These are phyloP conservation scores for Mollisiaceae sp. DNA, from an alignment of 2,329 filamentous ascomycete genomes.

Conservation along the genomic window DNA sequence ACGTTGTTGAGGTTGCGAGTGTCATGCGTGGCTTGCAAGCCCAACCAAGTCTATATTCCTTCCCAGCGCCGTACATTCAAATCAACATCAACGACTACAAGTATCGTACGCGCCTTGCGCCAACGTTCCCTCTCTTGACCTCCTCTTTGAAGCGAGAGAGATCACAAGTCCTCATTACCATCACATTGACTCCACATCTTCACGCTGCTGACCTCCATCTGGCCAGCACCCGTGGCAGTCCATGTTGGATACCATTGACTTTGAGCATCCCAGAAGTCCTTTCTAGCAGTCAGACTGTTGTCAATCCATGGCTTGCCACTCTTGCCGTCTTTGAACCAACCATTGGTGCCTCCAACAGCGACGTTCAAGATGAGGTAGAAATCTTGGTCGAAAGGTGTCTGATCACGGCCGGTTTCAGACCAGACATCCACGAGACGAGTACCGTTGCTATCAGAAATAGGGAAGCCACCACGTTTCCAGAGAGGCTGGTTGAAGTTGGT, in stretches of 20 bases:
- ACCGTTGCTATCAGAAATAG: constrained; percentile 66
- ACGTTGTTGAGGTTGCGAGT: background rate
- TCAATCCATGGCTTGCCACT: constrained; percentile 82
- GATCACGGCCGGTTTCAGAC: constrained; percentile 61
- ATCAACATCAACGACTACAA: constrained; percentile 4
- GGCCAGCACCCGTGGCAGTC: constrained; percentile 60
- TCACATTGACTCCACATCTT: constrained; percentile 74
- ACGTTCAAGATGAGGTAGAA: constrained; percentile 81
- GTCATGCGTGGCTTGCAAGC: background rate
- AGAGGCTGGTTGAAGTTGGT: constrained; percentile 72
- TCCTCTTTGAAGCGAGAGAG: background rate
- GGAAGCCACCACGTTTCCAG: constrained; percentile 73
- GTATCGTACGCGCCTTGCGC: constrained; percentile 14
- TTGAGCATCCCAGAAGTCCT: constrained; percentile 77
- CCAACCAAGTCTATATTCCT: constrained; percentile 17
- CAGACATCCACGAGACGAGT: constrained; percentile 68
- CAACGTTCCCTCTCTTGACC: background rate
- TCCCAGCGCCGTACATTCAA: constrained; percentile 10
- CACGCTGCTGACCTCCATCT: constrained; percentile 73
- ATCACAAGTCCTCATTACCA: constrained; percentile 51
- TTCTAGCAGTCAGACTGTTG: constrained; percentile 65
- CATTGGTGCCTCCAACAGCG: constrained; percentile 78
- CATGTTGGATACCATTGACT: constrained; percentile 73
- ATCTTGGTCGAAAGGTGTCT: constrained; percentile 75
- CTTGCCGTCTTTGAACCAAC: constrained; percentile 79